Conservation (phyloP, 2,329 filamentous ascomycete species). For the Diaporthe destruens region DNA sequence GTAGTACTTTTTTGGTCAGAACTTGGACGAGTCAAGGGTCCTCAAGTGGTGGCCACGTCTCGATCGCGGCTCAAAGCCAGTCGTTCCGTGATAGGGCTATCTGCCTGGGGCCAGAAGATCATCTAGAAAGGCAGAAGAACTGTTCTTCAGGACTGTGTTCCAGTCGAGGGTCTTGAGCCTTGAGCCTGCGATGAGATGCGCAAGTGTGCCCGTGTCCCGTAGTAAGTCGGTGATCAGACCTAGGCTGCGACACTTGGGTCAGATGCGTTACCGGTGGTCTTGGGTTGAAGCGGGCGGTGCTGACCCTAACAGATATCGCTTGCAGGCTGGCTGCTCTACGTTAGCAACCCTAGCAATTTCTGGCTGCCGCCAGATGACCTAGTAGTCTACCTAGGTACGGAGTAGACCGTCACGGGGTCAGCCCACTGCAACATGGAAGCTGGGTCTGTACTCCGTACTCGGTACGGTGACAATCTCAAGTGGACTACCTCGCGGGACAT, state of each 20-base stretch:
- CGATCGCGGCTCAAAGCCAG: conserved; percentile 25
- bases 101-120: conserved; percentile 5
- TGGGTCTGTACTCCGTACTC: too few relatives aligned
- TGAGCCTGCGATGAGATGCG: neutral
- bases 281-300: neutral
- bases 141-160: conserved; percentile 3
- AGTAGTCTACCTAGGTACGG: too few relatives aligned
- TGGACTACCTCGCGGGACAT: too few relatives aligned
- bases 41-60: conserved; percentile 34
- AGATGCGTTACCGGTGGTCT: neutral
- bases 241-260: conserved; percentile 6
- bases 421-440: neutral
- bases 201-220: neutral
- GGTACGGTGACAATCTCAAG: neutral
- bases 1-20: conserved; percentile 48
- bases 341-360: conserved; percentile 7
- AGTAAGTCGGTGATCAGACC: conserved; percentile 1
- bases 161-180: conserved; percentile 2
- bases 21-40: conserved; percentile 39
- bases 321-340: neutral
- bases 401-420: neutral
- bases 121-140: neutral
- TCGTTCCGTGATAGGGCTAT: neutral
- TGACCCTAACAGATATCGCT: neutral
- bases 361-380: neutral